Evolutionary conservation across 768 basidiomycete genomes (phyloP), one percentile per base, ranked within the genome.

Genomic region (Lactarius trivialis): DNA sequence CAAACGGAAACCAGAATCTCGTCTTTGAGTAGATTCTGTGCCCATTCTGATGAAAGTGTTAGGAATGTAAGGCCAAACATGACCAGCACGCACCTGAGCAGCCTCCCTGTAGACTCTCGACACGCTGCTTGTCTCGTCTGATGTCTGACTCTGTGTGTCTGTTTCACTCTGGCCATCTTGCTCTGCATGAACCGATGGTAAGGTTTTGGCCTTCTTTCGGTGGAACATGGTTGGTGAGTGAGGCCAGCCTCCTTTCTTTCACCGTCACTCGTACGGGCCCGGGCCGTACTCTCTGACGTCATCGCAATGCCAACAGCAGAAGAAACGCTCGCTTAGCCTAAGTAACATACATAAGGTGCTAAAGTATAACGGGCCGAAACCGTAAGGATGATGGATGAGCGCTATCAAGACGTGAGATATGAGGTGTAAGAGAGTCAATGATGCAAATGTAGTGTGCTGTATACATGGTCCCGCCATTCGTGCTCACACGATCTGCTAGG

Each of bases 1-100:
- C 91, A 3, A 89, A 68, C 6, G 86, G 81, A 69, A 92, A 91
- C n/a, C 89, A 73, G 61, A 89, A 84, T 55, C 82, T 78, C 26
- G 82, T 78, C 26, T 64, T 71, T 34, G 71, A 43, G 59, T 70
- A 74, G 64, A 61, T 61, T 14, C 24, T 60, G 32, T 34, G 54
- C 30, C 36, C 14, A n/a, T 49, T 28, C 52, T 55, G 30, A 30
- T 21, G 14, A 28, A 19, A 19, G 8, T 43, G 32, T 34, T 32
- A 43, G 50, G 15, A 17, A 50, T 2, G 21, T 34, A 32, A 24
- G n/a, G 14, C 26, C 21, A 43, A 45, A 11, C 45, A n/a, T 33
- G 12, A 32, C 26, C n/a, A 15, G 65, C 74, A 57, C 76, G 73
- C 9, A 60, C 59, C 62, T 60, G 67, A 34, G 71, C 56, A 34